Evolutionary conservation across 192 early-diverging fungal species (phyloP), one percentile per base, ranked within the genome.

Genomic region (Backusella australiensis): DNA sequence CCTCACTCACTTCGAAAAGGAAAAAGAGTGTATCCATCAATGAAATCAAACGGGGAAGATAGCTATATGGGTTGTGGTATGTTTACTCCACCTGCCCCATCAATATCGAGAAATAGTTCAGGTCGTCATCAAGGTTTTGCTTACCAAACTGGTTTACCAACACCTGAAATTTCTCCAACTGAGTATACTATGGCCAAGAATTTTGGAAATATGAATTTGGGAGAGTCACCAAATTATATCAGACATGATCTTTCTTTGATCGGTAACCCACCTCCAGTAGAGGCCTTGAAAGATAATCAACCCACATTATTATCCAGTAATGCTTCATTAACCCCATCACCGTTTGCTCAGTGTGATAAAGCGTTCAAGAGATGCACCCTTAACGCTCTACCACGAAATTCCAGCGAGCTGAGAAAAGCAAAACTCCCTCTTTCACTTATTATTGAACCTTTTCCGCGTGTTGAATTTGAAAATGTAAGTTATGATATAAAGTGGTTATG

Each of bases 371-470:
- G 93, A 52, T 91, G 89, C 76, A 96, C 95, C 34, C 75, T 96
- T 6, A 94, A 94, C 69, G 87, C 89, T 19, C 82, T 96, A 38
- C 95, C 95, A n/a, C 84, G 88, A 71, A 92, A 88, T 5, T 85
- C 88, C 39, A 78, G 84, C 34, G 79, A 95, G n/a, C 77, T 95
- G 77, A 86, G 83, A 77, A 95, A 92, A 81, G 86, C 91, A n/a
- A 93, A 90, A 75, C 72, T 96, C 32, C 95, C 94, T 35, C 87
- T 96, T 53, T 94, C 91, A 0, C 68, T 96, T 38, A 70, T 95
- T 32, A 77, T 96, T 9, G 91, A 94, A n/a, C 93, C 94, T 36
- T 93, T 77, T 29, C 76, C 92, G 34, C 88, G 86, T 35, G 70
- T 89, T 69, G 85, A 90, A 68, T 85, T 85, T 34, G 91, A 90